Evolutionary conservation across 2,329 filamentous ascomycete species (phyloP).

Genomic region (Fusarium pseudograminearum): DNA sequence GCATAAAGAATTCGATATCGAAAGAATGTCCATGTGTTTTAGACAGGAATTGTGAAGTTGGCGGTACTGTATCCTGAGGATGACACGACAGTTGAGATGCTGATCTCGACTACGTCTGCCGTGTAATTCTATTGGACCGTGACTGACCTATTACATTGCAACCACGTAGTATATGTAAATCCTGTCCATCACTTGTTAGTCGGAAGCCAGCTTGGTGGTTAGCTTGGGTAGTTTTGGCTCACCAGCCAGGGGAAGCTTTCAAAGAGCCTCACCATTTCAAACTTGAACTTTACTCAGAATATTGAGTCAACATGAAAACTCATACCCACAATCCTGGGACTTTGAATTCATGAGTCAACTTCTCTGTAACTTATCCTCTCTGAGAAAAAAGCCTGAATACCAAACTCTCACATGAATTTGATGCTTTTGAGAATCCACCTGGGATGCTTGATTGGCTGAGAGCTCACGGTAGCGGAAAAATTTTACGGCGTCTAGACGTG

Average conservation of each 20-base stretch:
- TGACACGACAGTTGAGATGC: conserved; percentile 2
- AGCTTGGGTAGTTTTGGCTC: conserved; percentile 11
- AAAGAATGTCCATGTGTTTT: background rate
- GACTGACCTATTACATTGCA: conserved; percentile 14
- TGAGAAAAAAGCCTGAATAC: background rate
- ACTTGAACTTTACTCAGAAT: background rate
- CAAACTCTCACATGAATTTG: background rate
- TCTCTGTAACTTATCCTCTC: background rate
- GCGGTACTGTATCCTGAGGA: background rate
- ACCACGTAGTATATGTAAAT: background rate
- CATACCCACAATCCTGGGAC: background rate
- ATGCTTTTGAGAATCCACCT: conserved; percentile 9
- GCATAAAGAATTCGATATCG: background rate
- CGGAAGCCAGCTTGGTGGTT: background rate
- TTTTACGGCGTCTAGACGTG: conserved; percentile 19
- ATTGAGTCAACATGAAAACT: background rate
- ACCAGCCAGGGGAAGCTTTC: background rate
- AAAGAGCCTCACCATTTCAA: background rate
- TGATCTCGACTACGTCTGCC: background rate
- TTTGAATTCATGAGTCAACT: background rate
- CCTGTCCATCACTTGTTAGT: background rate
- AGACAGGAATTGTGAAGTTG: background rate
- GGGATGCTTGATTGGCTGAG: conserved; percentile 4
- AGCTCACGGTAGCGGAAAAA: conserved; percentile 15
- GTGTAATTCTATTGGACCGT: conserved; percentile 32